Evolutionary conservation across 202 grass and related monocot species (phyloP), one percentile per base, ranked within the genome.

Genomic region (Setaria italica): DNA sequence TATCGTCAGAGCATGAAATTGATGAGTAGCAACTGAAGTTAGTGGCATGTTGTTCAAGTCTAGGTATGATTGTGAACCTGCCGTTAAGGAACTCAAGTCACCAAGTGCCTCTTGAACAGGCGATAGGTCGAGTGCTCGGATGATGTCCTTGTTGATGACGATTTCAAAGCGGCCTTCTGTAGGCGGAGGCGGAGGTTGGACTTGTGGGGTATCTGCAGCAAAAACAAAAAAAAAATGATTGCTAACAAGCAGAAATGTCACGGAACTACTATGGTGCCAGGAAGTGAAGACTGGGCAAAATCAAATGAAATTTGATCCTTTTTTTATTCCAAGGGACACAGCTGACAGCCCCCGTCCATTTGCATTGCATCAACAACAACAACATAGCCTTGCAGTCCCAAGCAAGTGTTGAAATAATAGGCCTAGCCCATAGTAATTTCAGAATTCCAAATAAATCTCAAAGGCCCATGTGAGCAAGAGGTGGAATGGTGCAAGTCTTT

Each of bases 151-250:
- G 58, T 90, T 90, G 51, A 98, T 84, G 25, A 90, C 33, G 9
- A 98, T 87, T 54, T 98, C 93, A 5, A 92, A 69, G 12, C 91
- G 91, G 29, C 93, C 95, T 76, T 95, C 87, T 5, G 91, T 92
- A 20, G 95, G 95, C 1, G 95, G 95, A 1, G 92, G 69, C 3
- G 95, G 93, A 67, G 91, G 91, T 70, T 92, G 77, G 30, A 95
- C 83, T 73, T 95, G 89, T 30, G 85, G 87, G 33, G 51, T 50
- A 5, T 89, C 94, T 92, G 55, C 49, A 85, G 25, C 5, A 49
- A 79, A n/a, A 10, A n/a, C 11, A 30, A 43, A 32, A 11, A 11
- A 17, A 29, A 67, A 32, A 55, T 55, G 7, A 20, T 67, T 12
- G 79, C 11, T 10, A 3, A 9, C 2, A 73, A 73, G 7, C 7